phyloP scores from a whole-genome alignment of 768 basidiomycete genomes.

The Rhodotorula sphaerocarpa region DNA sequence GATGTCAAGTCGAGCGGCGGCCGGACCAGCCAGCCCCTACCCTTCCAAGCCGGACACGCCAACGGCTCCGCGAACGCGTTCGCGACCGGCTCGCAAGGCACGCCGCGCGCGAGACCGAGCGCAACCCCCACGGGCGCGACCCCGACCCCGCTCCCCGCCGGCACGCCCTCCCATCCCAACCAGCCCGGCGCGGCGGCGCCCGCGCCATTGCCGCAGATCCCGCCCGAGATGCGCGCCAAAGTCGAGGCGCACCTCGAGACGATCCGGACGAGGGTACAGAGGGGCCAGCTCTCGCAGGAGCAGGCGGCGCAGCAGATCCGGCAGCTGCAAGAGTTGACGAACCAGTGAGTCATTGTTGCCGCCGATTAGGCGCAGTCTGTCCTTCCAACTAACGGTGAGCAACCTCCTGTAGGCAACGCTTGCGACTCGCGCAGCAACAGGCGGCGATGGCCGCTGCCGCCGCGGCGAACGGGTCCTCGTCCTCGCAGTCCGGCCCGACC shows the following conservation, averaged over 20 bases:
- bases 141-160: not conserved
- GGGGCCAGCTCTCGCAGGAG: conserved; percentile 10
- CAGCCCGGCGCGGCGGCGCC: no score
- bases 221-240: conserved; percentile 23
- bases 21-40: conserved; percentile 14
- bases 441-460: not conserved
- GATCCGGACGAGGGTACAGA: conserved; percentile 12
- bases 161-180: conserved; percentile 4
- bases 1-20: conserved; percentile 15
- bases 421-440: conserved; percentile 6
- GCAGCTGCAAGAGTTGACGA: conserved; percentile 25
- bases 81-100: not conserved
- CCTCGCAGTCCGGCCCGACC: no score
- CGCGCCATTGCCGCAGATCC: conserved; percentile 17
- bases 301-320: conserved; percentile 15
- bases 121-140: not conserved
- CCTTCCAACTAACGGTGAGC: not conserved
- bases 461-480: not conserved
- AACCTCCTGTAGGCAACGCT: not conserved
- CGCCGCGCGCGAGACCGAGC: no score
- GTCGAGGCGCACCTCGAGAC: conserved; percentile 16
- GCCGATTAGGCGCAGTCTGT: not conserved
- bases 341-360: conserved; percentile 8
- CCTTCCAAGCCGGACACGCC: conserved; percentile 20
- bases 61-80: conserved; percentile 7